Conservation (phyloP, 2,329 filamentous ascomycete genomes). For the Trichophaea hybrida region DNA sequence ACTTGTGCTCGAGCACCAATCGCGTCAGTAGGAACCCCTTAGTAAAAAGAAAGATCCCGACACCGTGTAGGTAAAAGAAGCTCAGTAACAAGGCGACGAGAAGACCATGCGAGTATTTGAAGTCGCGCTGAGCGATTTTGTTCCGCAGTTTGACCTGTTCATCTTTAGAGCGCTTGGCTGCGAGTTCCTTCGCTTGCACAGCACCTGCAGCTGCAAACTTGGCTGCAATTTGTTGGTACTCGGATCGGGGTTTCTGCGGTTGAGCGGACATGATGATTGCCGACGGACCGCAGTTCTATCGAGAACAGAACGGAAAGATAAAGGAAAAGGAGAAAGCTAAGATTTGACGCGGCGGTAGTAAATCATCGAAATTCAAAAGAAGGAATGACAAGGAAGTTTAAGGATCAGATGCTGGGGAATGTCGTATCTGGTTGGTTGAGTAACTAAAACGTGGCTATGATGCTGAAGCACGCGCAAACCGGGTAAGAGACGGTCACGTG, state of each 20-base stretch:
- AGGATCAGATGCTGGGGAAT: too few species aligned
- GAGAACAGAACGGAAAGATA: too few species aligned
- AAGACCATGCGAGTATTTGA: constrained; percentile 40
- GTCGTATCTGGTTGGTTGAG: too few species aligned
- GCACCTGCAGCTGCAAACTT: constrained; percentile 13
- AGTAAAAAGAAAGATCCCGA: constrained; percentile 83
- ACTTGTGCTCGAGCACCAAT: constrained; percentile 62
- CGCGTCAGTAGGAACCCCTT: constrained; percentile 88
- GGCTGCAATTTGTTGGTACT: constrained; percentile 14
- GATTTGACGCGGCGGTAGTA: too few species aligned
- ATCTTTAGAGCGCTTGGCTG: constrained; percentile 5
- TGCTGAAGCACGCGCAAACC: too few species aligned
- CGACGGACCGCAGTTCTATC: too few species aligned
- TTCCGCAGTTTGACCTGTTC: constrained; percentile 11
- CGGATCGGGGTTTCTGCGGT: constrained; percentile 1
- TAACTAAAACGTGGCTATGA: too few species aligned
- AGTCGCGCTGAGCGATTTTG: constrained; percentile 24
- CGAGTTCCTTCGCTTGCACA: constrained; percentile 7
- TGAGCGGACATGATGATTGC: not conserved
- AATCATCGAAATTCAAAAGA: too few species aligned
- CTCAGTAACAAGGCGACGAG: constrained; percentile 53
- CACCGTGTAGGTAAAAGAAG: constrained; percentile 57
- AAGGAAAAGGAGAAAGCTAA: too few species aligned
- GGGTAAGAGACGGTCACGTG: too few species aligned
- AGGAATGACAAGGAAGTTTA: too few species aligned